phyloP scores from a whole-genome alignment of 2,329 filamentous ascomycete species.

The Gyromitra esculenta region DNA sequence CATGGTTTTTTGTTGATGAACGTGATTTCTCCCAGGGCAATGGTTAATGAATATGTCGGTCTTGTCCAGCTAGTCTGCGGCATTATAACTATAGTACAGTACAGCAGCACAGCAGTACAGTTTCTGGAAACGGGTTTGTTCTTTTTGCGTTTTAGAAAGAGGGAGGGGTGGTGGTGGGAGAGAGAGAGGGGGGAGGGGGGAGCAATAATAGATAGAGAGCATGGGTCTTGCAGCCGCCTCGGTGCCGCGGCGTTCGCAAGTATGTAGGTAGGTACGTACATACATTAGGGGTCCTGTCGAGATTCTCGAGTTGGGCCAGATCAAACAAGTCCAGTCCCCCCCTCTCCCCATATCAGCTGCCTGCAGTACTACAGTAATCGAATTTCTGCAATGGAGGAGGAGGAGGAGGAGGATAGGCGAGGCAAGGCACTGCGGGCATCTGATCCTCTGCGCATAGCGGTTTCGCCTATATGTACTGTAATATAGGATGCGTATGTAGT shows the following conservation, averaged over 20 bases:
- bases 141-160: neutral
- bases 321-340: neutral
- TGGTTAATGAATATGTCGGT: neutral
- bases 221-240: constrained; percentile 18
- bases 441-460: constrained; percentile 17
- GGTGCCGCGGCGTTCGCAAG: constrained; percentile 4
- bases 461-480: constrained; percentile 36
- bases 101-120: neutral
- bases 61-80: constrained; percentile 7
- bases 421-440: constrained; percentile 5
- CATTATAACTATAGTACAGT: constrained; percentile 1
- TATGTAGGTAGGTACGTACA: neutral
- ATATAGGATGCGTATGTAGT: constrained; percentile 26
- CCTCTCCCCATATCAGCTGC: constrained; percentile 17
- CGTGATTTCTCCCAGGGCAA: constrained; percentile 14
- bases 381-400: neutral
- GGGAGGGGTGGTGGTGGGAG: neutral
- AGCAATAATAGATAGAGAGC: neutral
- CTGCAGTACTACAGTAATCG: constrained; percentile 1
- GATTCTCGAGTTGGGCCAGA: constrained; percentile 17
- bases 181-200: neutral
- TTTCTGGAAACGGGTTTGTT: constrained; percentile 28
- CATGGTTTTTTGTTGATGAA: neutral
- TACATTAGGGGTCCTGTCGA: constrained; percentile 4
- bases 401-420: neutral